Base-by-base conservation (phyloP, 805 yeast species). In the Cyberlindnera maritima region DNA sequence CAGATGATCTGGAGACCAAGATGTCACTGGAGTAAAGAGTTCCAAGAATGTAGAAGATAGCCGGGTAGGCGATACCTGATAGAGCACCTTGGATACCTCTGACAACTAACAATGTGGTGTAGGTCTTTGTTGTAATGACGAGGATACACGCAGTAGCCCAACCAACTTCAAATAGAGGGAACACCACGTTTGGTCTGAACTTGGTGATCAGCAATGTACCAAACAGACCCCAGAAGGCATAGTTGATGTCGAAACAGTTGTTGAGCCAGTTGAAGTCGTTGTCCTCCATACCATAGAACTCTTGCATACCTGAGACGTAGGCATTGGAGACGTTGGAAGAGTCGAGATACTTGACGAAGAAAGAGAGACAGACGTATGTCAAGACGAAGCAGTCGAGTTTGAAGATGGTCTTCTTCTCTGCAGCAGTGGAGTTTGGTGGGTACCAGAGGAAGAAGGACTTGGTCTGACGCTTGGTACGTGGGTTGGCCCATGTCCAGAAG, bases 281-380 rank as follows among this genome's bases (percentile, higher is more conserved):
- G 21, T 43, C 50, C 38, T 42, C 31, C 70, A 83, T 71, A 3
- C 68, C 66, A 36, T 80, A 65, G 29, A 68, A 78, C 55, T 74
- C 79, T 49, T 72, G 63, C 75, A 83, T 70, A 10, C 84, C 82
- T 19, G 79, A 70, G 28, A 77, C 77, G 53, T 80, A 81, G 1
- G 86, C 87, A 55, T 80, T 78, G 45, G 75, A 39, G 20, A 55
- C 37, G 33, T 55, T 53, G 15, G 53, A 28, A 19, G 47, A 39
- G 34, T 55, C 58, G 20, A 55, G 33, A 23, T 50, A 55, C 33
- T 55, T 39, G 31, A 49, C 48, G 48, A 56, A 54, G 44, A 47
- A 56, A 5, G 56, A 46, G 5, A 56, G 26, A 36, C 55, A 52
- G 36, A 55, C 56, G 34, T 44, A 55, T 3, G 50, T 23, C 45